Conservation (phyloP, 257 asterid genomes). For the Scutellaria baicalensis region DNA sequence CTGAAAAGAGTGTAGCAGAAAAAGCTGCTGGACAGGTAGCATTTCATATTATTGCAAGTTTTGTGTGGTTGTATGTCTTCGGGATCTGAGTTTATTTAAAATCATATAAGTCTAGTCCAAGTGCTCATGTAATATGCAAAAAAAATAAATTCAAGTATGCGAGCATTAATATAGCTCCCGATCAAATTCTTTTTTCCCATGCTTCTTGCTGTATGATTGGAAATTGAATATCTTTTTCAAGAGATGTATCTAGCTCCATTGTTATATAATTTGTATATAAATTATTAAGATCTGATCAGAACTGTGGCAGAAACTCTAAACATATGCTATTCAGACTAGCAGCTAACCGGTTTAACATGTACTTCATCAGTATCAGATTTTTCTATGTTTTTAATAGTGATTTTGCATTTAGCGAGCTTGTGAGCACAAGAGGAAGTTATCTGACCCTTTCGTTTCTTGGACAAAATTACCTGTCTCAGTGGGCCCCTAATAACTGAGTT, state of each 20-base stretch:
- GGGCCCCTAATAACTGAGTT: constrained; percentile 9
- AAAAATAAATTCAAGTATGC: background rate
- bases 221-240: background rate
- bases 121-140: background rate
- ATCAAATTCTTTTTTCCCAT: background rate
- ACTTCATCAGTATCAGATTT: background rate
- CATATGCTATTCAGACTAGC: background rate
- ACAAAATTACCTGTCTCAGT: background rate
- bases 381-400: background rate
- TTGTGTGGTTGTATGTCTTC: background rate
- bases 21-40: constrained; percentile 71
- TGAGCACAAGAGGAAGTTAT: background rate
- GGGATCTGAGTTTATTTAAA: background rate
- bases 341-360: background rate
- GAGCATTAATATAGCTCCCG: background rate
- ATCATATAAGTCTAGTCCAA: background rate
- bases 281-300: background rate
- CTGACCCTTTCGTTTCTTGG: no score
- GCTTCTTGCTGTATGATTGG: background rate
- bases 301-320: background rate
- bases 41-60: background rate
- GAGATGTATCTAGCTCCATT: background rate
- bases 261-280: background rate
- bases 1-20: constrained; percentile 49
- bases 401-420: background rate